Conservation (phyloP, 2,329 filamentous ascomycete genomes). For the Penicillium janthinellum region DNA sequence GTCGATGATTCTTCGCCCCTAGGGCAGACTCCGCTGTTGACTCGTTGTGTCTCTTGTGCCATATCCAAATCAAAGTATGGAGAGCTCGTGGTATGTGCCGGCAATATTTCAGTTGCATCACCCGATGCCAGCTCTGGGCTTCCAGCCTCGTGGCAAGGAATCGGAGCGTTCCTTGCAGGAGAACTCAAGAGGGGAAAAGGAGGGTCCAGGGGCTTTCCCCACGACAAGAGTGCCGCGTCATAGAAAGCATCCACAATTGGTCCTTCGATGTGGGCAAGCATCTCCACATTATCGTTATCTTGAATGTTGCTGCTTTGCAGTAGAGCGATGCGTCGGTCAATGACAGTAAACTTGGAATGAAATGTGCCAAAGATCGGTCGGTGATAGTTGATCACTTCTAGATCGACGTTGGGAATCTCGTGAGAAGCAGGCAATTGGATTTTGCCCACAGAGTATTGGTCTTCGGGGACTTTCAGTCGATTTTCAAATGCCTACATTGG, state of each 20-base stretch:
- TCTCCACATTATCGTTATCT: conserved; percentile 77
- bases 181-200: conserved; percentile 58
- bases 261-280: conserved; percentile 76
- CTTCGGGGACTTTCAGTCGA: conserved; percentile 61
- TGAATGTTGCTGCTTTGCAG: conserved; percentile 78
- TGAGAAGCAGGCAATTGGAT: conserved; percentile 63
- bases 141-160: conserved; percentile 25
- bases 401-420: conserved; percentile 70
- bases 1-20: conserved; percentile 56
- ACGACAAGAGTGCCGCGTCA: conserved; percentile 72
- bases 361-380: conserved; percentile 71
- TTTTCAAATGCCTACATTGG: conserved; percentile 56
- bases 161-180: conserved; percentile 46
- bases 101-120: conserved; percentile 35
- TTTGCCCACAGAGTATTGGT: conserved; percentile 59
- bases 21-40: conserved; percentile 60
- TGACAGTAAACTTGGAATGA: conserved; percentile 75
- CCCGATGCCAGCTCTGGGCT: background rate
- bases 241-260: conserved; percentile 76
- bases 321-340: conserved; percentile 70
- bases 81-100: conserved; percentile 53
- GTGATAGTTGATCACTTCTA: conserved; percentile 75
- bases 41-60: conserved; percentile 61
- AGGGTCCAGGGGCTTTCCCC: conserved; percentile 65
- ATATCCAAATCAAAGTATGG: conserved; percentile 60